Base-by-base conservation (phyloP, 2,329 filamentous ascomycete species). In the Xylariaceae sp. region DNA sequence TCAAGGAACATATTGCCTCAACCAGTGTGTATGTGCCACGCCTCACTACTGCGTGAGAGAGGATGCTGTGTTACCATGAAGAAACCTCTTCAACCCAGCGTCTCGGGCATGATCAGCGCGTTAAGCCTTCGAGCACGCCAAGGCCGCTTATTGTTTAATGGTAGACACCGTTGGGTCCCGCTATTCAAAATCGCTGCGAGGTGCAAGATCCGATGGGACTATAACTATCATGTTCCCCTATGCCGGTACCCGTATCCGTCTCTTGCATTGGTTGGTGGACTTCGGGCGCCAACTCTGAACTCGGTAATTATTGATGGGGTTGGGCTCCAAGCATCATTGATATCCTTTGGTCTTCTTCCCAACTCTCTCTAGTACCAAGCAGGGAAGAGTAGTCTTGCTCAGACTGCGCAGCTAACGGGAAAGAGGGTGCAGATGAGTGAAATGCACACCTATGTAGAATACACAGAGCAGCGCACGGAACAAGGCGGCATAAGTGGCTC, bases 51-150 rank as follows among this genome's bases (percentile, higher is more conserved):
- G 32, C 15, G 46, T 44, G 27, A 37, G 16, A 29, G 27, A 51
- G 16, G 35, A 55, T 32, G 50, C 39, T 33, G 49, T 52, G 47
- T 45, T 23, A 55, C 46, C 55, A 32, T 18, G 13, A 29, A 29
- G 23, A n/a, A n/a, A 21, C 35, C 30, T 29, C 39, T 23, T 41
- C 21, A 20, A 51, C 26, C 40, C n/a, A 27, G 21, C 26, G 42
- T 39, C 33, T 58, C 37, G 35, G 39, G 55, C 44, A 30, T 50
- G 27, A 13, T 42, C 41, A 30, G 45, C 36, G 42, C 36, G n/a
- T 41, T 26, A 11, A 33, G 13, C 23, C 20, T 6, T 32, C 20
- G 24, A 40, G 32, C 16, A 15, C 33, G 30, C 29, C 9, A 10
- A 32, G 32, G 11, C 16, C n/a, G 10, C 21, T 15, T 4, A 10